Evolutionary conservation across 345 rosid species (phyloP), one percentile per base, ranked within the genome.

Genomic region (Zanthoxylum bungeanum): DNA sequence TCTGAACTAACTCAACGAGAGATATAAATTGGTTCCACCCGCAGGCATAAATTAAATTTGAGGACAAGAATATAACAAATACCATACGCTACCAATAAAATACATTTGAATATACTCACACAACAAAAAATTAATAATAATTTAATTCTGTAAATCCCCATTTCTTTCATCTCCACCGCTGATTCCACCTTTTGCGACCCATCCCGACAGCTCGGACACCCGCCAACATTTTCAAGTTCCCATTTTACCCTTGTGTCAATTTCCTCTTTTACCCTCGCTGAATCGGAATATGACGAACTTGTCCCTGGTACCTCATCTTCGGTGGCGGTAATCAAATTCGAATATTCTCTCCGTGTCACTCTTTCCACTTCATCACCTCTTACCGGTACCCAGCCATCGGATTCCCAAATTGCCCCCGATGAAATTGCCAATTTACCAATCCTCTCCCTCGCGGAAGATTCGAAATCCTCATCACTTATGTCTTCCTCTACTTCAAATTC

Each of bases 311-410:
- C 76, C 72, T n/a, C 9, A 49, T 72, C 52, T 72, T 68, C 3
- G 46, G 68, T 42, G 51, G 2, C 40, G 76, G 77, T 71, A 49
- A 5, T 21, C 56, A 10, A 60, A 36, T 75, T 63, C 1, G 19
- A 19, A 74, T 63, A 39, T 78, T 76, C 89, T 64, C 24, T n/a
- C 66, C 64, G 49, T 33, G n/a, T 58, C 58, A 57, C 55, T 53
- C 55, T 65, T 60, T 58, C 83, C 69, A 53, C 34, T 55, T 27
- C 64, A 12, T 28, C 72, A 11, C 58, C 31, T 77, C 90, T 77
- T 34, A 82, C 89, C 39, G 59, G 78, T 68, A 40, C 36, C 94
- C 94, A 89, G 39, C 83, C 91, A 7, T 85, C 81, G 0, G 94
- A 77, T 76, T 81, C 91, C 95, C 95, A 85, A 71, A 25, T 68